Percentiles rank a stretch among this genome's conserved stretches.
Conservation (phyloP, 2,329 filamentous ascomycete species). For the Diaporthe sp. region DNA sequence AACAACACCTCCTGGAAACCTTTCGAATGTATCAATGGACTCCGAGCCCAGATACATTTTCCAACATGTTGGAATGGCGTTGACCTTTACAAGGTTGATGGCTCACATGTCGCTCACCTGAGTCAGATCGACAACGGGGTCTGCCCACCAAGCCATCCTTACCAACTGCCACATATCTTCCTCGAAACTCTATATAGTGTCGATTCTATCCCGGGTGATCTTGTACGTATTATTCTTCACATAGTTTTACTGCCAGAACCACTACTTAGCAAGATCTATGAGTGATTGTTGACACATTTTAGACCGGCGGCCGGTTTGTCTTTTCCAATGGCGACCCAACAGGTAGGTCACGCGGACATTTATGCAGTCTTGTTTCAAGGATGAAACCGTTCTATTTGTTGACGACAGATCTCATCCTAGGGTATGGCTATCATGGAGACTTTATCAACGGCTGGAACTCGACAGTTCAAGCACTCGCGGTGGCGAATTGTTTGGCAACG, state of each 20-base stretch:
- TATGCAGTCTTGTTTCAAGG: too few relatives aligned
- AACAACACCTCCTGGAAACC: conserved; percentile 47
- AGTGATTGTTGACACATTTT: background rate
- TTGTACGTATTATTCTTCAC: background rate
- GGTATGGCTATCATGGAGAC: conserved; percentile 68
- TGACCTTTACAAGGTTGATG: conserved; percentile 61
- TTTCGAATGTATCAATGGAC: conserved; percentile 68
- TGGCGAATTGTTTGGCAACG: conserved; percentile 48
- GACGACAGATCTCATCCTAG: background rate
- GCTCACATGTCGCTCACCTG: conserved; percentile 57
- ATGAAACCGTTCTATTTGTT: background rate
- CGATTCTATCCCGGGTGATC: background rate
- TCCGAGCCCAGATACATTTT: conserved; percentile 73
- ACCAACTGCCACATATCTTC: conserved; percentile 52
- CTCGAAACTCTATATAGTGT: conserved; percentile 8
- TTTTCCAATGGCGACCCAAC: conserved; percentile 16
- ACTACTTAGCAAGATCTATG: fast-evolving
- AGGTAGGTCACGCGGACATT: background rate
- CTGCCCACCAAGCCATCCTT: conserved; percentile 58
- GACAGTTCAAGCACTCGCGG: conserved; percentile 54
- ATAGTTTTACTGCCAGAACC: fast-evolving
- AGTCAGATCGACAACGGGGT: conserved; percentile 55
- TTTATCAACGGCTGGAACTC: conserved; percentile 65
- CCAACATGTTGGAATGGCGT: conserved; percentile 75
- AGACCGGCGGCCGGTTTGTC: conserved; percentile 11